A percentile compares a stretch with the other conserved stretches of the same genome.
These are phyloP conservation scores for Grifola frondosa DNA, from an alignment of 1,284 basidiomycete species.

Conservation along the genomic window DNA sequence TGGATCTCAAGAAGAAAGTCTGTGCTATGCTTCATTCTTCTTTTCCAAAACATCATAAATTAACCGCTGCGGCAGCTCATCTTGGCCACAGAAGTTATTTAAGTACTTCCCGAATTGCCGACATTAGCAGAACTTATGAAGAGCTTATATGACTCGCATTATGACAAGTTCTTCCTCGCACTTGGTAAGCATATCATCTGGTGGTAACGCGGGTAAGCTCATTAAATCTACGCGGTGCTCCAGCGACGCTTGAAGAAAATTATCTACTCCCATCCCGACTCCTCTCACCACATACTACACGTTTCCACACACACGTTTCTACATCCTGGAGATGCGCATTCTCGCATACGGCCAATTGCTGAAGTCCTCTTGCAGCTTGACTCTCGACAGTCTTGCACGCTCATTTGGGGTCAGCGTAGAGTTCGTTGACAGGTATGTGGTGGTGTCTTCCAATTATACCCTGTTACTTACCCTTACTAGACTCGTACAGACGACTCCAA, in stretches of 20 bases:
- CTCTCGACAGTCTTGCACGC: slow-evolving; percentile 78
- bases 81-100: slow-evolving; percentile 65
- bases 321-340: slow-evolving; percentile 95
- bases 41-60: neutral
- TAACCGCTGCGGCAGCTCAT: slow-evolving; percentile 46
- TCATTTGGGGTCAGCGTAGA: slow-evolving; percentile 89
- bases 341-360: slow-evolving; percentile 90
- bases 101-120: slow-evolving; percentile 68
- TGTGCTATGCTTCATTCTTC: slow-evolving; percentile 2
- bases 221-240: slow-evolving; percentile 1
- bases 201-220: slow-evolving; percentile 3
- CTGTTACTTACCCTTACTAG: too few relatives aligned
- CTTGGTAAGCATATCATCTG: slow-evolving; percentile 51
- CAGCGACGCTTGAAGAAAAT: slow-evolving; percentile 84
- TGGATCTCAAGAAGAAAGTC: slow-evolving; percentile 91
- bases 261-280: slow-evolving; percentile 85
- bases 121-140: slow-evolving; percentile 67
- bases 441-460: too few relatives aligned
- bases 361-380: slow-evolving; percentile 87
- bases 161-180: slow-evolving; percentile 89
- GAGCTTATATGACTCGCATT: slow-evolving; percentile 88
- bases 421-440: slow-evolving; percentile 84
- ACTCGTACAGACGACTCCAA: slow-evolving; percentile 98
- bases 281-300: slow-evolving; percentile 84
- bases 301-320: slow-evolving; percentile 84